These are phyloP conservation scores for Zizania latifolia DNA, from an alignment of 176 grass and related monocot species.

Conservation along the genomic window DNA sequence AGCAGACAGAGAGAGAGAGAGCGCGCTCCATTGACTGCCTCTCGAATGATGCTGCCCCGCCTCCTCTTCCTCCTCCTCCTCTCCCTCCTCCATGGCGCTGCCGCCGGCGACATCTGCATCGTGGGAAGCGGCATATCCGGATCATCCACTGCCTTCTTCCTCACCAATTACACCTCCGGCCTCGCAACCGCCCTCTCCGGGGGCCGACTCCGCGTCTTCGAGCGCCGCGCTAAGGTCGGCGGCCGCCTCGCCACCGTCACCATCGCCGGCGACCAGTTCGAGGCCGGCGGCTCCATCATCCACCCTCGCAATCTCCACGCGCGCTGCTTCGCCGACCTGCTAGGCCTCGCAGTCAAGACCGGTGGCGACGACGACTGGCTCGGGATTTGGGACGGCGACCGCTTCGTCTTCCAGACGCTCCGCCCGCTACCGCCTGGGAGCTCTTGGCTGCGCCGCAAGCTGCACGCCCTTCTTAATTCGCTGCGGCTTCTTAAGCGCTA, in stretches of 20 bases:
- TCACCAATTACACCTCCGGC: constrained; percentile 52
- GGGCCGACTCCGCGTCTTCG: constrained; percentile 54
- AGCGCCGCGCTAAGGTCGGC: constrained; percentile 45
- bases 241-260: constrained; percentile 63
- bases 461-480: constrained; percentile 45
- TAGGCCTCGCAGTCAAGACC: constrained; percentile 33
- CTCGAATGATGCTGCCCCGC: constrained; percentile 4
- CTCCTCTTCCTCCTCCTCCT: background rate
- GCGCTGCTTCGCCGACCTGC: constrained; percentile 49
- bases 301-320: constrained; percentile 70
- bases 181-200: background rate
- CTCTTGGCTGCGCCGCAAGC: constrained; percentile 49
- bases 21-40: too few relatives aligned
- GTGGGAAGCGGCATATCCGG: constrained; percentile 74
- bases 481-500: constrained; percentile 56
- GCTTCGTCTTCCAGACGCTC: constrained; percentile 66
- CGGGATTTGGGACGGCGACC: constrained; percentile 68
- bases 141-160: constrained; percentile 76
- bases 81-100: background rate
- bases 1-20: too few relatives aligned
- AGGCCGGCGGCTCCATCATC: constrained; percentile 76
- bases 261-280: constrained; percentile 56
- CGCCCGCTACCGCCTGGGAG: constrained; percentile 37
- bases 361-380: constrained; percentile 46
- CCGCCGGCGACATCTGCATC: constrained; percentile 54